Percentiles rank a stretch among this genome's conserved stretches.
These are phyloP conservation scores for Globisporangium perplexum DNA, from an alignment of 352 stramenopile species.

Conservation along the genomic window DNA sequence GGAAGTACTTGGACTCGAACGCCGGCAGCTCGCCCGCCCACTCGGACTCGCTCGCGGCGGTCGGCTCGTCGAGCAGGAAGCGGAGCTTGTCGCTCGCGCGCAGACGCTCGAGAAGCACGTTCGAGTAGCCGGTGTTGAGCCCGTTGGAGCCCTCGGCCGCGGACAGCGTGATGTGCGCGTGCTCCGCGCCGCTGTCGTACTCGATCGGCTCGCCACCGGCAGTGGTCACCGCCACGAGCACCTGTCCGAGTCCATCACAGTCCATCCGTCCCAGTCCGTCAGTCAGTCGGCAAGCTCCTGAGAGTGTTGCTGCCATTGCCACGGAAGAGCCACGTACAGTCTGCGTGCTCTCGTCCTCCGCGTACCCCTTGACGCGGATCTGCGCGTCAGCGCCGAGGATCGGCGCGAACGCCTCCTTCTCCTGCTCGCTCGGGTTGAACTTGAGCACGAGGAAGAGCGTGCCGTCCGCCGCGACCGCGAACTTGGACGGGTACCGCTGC, in stretches of 20 bases:
- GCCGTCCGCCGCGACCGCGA: conserved; percentile 19
- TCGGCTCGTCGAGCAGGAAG: conserved; percentile 35
- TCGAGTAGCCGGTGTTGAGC: conserved; percentile 50
- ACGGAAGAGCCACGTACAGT: conserved; percentile 20
- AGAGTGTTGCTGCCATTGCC: neutral
- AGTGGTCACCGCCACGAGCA: conserved; percentile 63
- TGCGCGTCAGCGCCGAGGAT: conserved; percentile 51
- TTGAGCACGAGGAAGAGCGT: conserved; percentile 71
- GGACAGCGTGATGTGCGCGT: conserved; percentile 58
- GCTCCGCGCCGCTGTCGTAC: conserved; percentile 28
- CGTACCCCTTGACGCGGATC: conserved; percentile 61
- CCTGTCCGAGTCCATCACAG: conserved; percentile 11
- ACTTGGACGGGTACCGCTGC: conserved; percentile 54
- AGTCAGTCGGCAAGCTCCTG: neutral
- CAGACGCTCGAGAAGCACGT: conserved; percentile 73
- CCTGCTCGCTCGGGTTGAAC: conserved; percentile 61
- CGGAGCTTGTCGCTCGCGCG: conserved; percentile 53
- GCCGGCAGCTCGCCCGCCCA: conserved; percentile 60
- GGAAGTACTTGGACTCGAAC: conserved; percentile 68
- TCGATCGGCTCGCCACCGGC: conserved; percentile 59
- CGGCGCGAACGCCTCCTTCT: conserved; percentile 69
- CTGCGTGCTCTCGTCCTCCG: conserved; percentile 61
- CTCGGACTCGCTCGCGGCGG: conserved; percentile 8
- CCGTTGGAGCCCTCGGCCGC: conserved; percentile 36
- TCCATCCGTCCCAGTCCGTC: neutral